A percentile compares a stretch with the other conserved stretches of the same genome.
Conservation (phyloP, 441 rosid genomes). For the Populus trichocarpa region DNA sequence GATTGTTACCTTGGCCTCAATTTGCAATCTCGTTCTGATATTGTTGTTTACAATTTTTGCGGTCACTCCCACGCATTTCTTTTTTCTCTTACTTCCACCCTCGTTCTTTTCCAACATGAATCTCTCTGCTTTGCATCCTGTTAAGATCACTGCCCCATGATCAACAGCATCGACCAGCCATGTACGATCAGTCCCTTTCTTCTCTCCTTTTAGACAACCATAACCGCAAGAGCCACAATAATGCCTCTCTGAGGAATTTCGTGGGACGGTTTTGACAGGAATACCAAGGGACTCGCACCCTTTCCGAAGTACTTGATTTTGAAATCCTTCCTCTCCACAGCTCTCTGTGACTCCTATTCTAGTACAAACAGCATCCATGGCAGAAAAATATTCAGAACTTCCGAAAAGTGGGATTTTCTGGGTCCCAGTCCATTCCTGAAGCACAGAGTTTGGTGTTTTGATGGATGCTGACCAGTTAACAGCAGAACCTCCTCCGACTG, state of each 20-base stretch:
- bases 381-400: constrained; percentile 44
- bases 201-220: constrained; percentile 81
- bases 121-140: constrained; percentile 82
- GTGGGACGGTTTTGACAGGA: constrained; percentile 41
- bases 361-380: constrained; percentile 66
- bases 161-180: constrained; percentile 86
- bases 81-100: constrained; percentile 25
- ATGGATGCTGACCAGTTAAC: constrained; percentile 89
- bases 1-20: constrained; percentile 72
- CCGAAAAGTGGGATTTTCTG: constrained; percentile 43
- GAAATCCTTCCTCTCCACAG: constrained; percentile 60
- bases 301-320: constrained; percentile 67
- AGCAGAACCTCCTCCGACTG: constrained; percentile 87
- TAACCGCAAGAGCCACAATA: constrained; percentile 80
- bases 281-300: constrained; percentile 75
- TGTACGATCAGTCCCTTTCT: constrained; percentile 70
- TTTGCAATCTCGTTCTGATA: constrained; percentile 42
- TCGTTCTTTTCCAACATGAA: constrained; percentile 43
- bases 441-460: constrained; percentile 57
- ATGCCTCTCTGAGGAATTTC: constrained; percentile 79
- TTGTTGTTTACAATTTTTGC: constrained; percentile 36
- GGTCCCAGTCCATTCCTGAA: constrained; percentile 69
- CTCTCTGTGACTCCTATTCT: constrained; percentile 72
- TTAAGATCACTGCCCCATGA: constrained; percentile 62
- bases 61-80: constrained; percentile 72